Evolutionary conservation across 139 green algal species (phyloP).

Genomic region (Tetratostichococcus sp.): DNA sequence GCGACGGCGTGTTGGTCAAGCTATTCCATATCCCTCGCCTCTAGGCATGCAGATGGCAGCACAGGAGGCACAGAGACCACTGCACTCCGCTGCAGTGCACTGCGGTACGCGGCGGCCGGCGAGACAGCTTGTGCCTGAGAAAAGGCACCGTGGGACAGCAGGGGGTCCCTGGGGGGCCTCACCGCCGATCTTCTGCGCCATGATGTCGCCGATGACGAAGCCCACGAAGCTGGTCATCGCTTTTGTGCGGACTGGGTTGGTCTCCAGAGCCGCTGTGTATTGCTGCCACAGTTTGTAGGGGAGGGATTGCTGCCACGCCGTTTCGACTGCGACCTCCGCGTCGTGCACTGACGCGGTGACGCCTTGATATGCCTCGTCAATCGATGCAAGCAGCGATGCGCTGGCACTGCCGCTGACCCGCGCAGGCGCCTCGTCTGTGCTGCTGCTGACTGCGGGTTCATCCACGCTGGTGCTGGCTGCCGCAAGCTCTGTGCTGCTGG

Average conservation of each 20-base stretch:
- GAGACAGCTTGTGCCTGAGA: too few relatives aligned
- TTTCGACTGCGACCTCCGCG: neutral
- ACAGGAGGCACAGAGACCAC: too few relatives aligned
- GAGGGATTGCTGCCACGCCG: neutral
- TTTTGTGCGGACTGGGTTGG: slow-evolving; percentile 51
- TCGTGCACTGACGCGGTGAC: neutral
- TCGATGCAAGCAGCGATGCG: neutral
- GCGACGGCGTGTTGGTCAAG: too few relatives aligned
- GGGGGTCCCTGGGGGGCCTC: too few relatives aligned
- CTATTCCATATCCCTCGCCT: too few relatives aligned
- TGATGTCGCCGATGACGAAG: slow-evolving; percentile 59
- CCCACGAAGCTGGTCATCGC: slow-evolving; percentile 49
- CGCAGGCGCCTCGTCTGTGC: neutral
- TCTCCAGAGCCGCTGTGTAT: slow-evolving; percentile 24
- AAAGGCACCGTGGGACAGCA: too few relatives aligned
- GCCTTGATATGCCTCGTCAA: neutral
- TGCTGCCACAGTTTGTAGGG: slow-evolving; percentile 1
- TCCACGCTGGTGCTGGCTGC: neutral
- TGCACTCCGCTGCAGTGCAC: too few relatives aligned
- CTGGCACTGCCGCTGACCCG: neutral
- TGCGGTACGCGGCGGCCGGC: too few relatives aligned
- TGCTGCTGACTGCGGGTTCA: neutral
- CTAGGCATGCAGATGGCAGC: too few relatives aligned
- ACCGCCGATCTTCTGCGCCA: slow-evolving; percentile 49
- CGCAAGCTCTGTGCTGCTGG: neutral